Base-by-base conservation (phyloP, 805 yeast species). In the Kazachstania kunashirensis region DNA sequence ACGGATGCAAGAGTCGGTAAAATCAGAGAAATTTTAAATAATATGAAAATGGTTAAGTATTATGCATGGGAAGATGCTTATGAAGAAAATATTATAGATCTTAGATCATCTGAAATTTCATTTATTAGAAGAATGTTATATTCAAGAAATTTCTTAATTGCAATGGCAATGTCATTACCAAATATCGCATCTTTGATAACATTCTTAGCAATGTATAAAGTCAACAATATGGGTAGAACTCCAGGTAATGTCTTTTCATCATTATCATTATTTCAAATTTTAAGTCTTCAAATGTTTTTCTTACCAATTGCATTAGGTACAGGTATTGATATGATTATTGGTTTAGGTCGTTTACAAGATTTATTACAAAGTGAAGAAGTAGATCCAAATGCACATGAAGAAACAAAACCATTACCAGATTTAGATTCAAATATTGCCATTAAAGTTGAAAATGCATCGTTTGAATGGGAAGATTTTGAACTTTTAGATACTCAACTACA, bases 11-110 rank as follows among this genome's bases (percentile, higher is more conserved):
- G 97, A 51, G 84, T 88, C 16, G 68, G 75, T 32, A 67, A 74
- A 33, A 77, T 85, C 56, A 79, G 83, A 46, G 97, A 88, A 57
- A 73, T 85, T 20, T 65, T 88, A 45, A 76, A 72, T 51, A 76
- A 81, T 45, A 73, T 88, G 69, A 84, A 82, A 52, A 71, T 80
- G 64, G 83, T 88, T 57, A 88, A 88, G 62, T 82, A 72, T 55
- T 88, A 86, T 55, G 83, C 94, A 1, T 88, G 96, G 96, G 96
- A 88, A 60, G 67, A 67, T 23, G 86, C 96, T 1, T 88, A 84
- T 54, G 67, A 68, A 37, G 56, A 67, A 8, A 63, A 69, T 36
- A 70, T 88, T 24, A 51, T 73, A 12, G 67, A 65, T 10, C 65
- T 73, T 19, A 72, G 96, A 54, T 49, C 53, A 0, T 52, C 63